These are phyloP conservation scores for Saturnispora bothae DNA, from an alignment of 805 yeast species.

Conservation along the genomic window DNA sequence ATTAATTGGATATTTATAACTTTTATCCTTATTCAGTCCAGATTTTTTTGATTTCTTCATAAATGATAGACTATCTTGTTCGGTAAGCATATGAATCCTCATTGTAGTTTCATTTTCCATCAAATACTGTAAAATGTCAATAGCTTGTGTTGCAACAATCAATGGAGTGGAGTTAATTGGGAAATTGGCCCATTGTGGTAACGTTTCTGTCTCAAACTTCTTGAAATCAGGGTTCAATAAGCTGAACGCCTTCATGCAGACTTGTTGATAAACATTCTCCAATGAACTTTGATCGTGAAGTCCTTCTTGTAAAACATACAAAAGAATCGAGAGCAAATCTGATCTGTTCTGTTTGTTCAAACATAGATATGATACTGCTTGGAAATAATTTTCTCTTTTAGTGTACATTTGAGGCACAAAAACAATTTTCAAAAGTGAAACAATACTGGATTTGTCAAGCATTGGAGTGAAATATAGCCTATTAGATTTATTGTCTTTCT, in stretches of 20 bases:
- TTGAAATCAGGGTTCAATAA: background rate
- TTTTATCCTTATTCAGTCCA: constrained; percentile 31
- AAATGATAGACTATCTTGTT: constrained; percentile 51
- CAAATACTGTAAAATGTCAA: constrained; percentile 64
- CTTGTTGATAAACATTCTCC: constrained; percentile 49
- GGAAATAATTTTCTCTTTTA: constrained; percentile 54
- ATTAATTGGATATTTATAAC: constrained; percentile 63
- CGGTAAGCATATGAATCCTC: constrained; percentile 67
- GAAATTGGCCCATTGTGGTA: constrained; percentile 18
- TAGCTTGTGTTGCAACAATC: constrained; percentile 62
- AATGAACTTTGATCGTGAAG: constrained; percentile 46
- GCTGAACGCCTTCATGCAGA: constrained; percentile 39
- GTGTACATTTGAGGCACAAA: constrained; percentile 62
- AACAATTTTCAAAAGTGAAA: constrained; percentile 57
- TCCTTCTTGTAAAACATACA: constrained; percentile 73
- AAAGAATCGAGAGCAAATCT: constrained; percentile 58
- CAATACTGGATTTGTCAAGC: constrained; percentile 65
- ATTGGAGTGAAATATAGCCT: constrained; percentile 49
- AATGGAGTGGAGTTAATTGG: constrained; percentile 61
- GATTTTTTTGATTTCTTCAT: constrained; percentile 29
- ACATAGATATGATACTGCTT: constrained; percentile 56
- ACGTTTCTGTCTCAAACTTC: background rate
- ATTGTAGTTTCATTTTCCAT: constrained; percentile 58
- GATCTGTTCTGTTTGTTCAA: constrained; percentile 67
- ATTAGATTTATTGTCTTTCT: constrained; percentile 21